Conservation (phyloP, 1,284 basidiomycete species). For the Coniferiporia sulphurascens region DNA sequence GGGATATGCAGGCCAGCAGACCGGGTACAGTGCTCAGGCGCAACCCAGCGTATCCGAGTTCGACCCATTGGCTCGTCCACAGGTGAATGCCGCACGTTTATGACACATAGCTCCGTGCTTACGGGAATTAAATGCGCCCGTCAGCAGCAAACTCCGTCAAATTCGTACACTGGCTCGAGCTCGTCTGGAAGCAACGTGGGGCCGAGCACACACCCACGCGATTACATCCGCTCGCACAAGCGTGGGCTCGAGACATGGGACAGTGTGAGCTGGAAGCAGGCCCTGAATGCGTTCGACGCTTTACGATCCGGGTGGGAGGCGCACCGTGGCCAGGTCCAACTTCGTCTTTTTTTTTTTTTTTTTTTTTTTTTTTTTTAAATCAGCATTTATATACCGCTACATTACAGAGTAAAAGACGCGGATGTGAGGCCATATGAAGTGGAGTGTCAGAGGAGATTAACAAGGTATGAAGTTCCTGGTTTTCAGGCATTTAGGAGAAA, state of each 20-base stretch:
- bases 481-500: too few species aligned
- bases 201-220: constrained; percentile 44
- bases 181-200: constrained; percentile 16
- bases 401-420: too few species aligned
- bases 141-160: constrained; percentile 20
- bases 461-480: too few species aligned
- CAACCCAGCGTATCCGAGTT: constrained; percentile 21
- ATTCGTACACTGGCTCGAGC: constrained; percentile 19
- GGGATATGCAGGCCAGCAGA: constrained; percentile 9
- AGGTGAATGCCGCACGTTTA: constrained; percentile 26
- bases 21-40: constrained; percentile 16
- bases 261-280: constrained; percentile 51
- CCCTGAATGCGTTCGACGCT: constrained; percentile 45
- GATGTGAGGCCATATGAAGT: too few species aligned
- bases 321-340: constrained; percentile 41
- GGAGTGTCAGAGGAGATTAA: too few species aligned
- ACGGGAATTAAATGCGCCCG: constrained; percentile 47
- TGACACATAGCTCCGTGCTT: constrained; percentile 39
- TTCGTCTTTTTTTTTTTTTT: too few species aligned
- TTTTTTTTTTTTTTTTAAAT: too few species aligned
- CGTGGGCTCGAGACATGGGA: constrained; percentile 55
- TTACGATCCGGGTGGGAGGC: constrained; percentile 48
- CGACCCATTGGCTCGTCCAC: constrained; percentile 14
- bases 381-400: too few species aligned
- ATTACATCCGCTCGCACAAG: constrained; percentile 51